Base-by-base conservation (phyloP, 352 stramenopile genomes). In the Pythium aphanidermatum region DNA sequence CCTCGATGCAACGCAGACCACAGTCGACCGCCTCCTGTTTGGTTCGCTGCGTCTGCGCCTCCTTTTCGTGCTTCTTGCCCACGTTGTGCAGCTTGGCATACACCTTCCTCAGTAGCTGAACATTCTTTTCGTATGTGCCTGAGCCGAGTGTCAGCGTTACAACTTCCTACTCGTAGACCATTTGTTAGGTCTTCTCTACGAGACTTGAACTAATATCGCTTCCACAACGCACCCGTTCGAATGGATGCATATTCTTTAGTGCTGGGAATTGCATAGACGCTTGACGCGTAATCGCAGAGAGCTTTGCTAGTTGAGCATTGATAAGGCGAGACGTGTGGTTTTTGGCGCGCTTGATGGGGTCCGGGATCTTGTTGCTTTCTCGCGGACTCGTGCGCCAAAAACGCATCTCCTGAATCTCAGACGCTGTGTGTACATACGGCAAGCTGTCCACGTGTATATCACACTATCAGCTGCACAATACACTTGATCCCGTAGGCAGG, bases 331-430 rank as follows among this genome's bases (percentile, higher is more conserved):
- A 75, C 30, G 80, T 88, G 50, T 83, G 65, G 58, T 94, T 92
- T 51, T 85, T 86, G 36, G 78, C 74, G 53, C 80, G 74, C 35
- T 85, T 85, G 54, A 94, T 65, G 5, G 82, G 80, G 50, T 92
- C 80, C 6, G 55, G 61, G 28, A 94, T 91, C 56, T 79, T 80
- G 65, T 75, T 60, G 63, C 77, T 91, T 57, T 94, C 82, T 44
- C 65, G 70, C 54, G 86, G 58, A 23, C 55, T 53, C 23, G 74
- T 58, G 20, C 74, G 70, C 82, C 82, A 94, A 58, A 94, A 92
- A 51, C 82, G 80, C 82, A 94, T 94, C 55, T 90, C 74, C 58
- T 86, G 72, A 46, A 92, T 88, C 69, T 92, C 80, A 5, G 63
- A 69, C 5, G 76, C 76, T 40, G 80, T 92, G 65, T 80, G 61